Evolutionary conservation across 2,329 filamentous ascomycete genomes (phyloP).

Genomic region (Westerdykella aurantiaca): DNA sequence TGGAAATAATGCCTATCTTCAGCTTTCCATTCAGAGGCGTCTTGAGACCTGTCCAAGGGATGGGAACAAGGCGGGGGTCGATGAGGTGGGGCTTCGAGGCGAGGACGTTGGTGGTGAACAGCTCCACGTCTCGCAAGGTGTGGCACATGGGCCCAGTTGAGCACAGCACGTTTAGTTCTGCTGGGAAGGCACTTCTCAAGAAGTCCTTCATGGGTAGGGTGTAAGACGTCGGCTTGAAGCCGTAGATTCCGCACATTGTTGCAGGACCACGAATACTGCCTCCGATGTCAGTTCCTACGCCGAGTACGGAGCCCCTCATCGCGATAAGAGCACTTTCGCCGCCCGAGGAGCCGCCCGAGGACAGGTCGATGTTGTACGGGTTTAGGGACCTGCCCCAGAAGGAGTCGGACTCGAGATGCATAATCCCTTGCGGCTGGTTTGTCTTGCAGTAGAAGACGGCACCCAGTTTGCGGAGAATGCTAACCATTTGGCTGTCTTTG

Average conservation of each 20-base stretch:
- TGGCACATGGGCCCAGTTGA: no score
- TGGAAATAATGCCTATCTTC: constrained; percentile 43
- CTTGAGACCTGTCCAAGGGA: constrained; percentile 10
- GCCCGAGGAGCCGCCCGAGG: constrained; percentile 44
- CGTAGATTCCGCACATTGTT: constrained; percentile 22
- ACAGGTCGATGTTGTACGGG: constrained; percentile 41
- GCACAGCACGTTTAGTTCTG: no score
- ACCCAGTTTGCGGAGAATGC: constrained; percentile 48
- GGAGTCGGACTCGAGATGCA: constrained; percentile 52
- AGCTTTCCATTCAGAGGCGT: background rate
- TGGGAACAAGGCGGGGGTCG: constrained; percentile 14
- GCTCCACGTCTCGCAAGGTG: no score
- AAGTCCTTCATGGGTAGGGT: constrained; percentile 5
- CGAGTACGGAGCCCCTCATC: constrained; percentile 16
- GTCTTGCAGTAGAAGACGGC: constrained; percentile 50
- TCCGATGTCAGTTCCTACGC: constrained; percentile 23
- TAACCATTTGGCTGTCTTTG: constrained; percentile 52
- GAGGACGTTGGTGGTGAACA: constrained; percentile 6
- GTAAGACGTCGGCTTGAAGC: constrained; percentile 21
- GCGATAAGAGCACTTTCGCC: constrained; percentile 19
- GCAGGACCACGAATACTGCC: constrained; percentile 19
- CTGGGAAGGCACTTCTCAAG: background rate
- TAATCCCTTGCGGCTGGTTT: constrained; percentile 47
- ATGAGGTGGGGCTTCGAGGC: constrained; percentile 11
- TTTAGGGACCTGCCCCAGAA: constrained; percentile 44